Evolutionary conservation across 305 asterid genomes (phyloP), one percentile per base, ranked within the genome.

Genomic region (Euphrasia arctica): DNA sequence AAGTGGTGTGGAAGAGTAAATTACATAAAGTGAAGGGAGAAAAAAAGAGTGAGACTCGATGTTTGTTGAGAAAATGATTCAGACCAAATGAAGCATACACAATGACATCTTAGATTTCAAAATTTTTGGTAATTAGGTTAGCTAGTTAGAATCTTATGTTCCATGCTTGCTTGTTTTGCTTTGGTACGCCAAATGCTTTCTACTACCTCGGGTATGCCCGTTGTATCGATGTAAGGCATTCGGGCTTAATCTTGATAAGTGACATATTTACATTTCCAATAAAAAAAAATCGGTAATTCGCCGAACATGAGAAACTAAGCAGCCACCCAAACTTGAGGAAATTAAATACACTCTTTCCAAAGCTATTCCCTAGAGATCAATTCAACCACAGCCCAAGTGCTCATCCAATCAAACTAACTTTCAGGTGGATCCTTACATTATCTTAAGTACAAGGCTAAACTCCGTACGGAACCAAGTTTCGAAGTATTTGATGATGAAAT

Each of bases 341-440:
- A 15, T 43, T n/a, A 18, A 13, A 4, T 65, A 54, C 47, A 2
- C 25, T 43, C 9, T 43, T 31, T 5, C 36, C 36, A 32, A 32
- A 32, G 36, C 36, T 32, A 32, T 32, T 32, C 59, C 51, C 50
- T 15, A 39, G 31, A 13, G 58, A 64, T 31, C 50, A 32, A 50
- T 9, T 13, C 32, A 48, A 66, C 36, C 58, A 34, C 41, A 34
- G 4, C 41, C 36, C 36, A 31, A 70, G 47, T 36, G 10, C 10
- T 42, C 28, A 2, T 36, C 10, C 31, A 54, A 47, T 28, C 61
- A 54, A 55, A 72, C 39, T 43, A 49, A 49, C 54, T 49, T 49
- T 49, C 25, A 14, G 22, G 54, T 14, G 1, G 8, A 49, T 49
- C 22, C 22, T 18, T 47, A 29, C 25, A 54, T 22, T 31, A 15